phyloP scores from a whole-genome alignment of 129 eudicot genomes.

The Flaveria ramosissima region DNA sequence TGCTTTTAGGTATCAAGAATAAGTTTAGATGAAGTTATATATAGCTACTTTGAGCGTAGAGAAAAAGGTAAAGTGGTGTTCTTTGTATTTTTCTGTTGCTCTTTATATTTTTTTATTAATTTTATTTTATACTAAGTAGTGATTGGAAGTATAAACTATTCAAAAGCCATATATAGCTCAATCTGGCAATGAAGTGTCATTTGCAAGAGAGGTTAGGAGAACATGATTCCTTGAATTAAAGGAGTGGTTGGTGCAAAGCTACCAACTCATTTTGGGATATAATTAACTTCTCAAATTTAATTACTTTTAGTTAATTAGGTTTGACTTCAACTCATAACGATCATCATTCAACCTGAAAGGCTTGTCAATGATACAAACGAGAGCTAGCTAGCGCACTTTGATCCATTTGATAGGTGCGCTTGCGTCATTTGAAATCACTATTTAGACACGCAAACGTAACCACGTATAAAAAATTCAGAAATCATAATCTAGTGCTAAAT shows the following conservation, averaged over 20 bases:
- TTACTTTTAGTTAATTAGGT: not conserved
- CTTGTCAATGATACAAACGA: constrained; percentile 15
- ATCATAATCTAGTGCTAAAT: constrained; percentile 23
- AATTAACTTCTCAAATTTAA: constrained; percentile 11
- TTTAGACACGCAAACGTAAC: constrained; percentile 13
- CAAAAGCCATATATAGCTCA: constrained; percentile 27
- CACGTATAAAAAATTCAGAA: constrained; percentile 1
- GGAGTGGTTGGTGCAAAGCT: constrained; percentile 44
- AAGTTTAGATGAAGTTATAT: not conserved
- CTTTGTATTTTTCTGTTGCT: constrained; percentile 12
- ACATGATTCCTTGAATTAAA: constrained; percentile 41
- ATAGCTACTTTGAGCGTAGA: not conserved
- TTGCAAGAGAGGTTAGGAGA: constrained; percentile 38
- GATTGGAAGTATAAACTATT: constrained; percentile 31
- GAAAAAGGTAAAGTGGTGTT: constrained; percentile 22
- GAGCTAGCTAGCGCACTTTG: constrained; percentile 6
- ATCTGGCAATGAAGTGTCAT: constrained; percentile 46
- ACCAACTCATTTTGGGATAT: constrained; percentile 34
- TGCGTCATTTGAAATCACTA: constrained; percentile 8
- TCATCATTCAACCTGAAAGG: constrained; percentile 19
- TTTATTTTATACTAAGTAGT: not conserved
- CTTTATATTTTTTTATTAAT: not conserved
- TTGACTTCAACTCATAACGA: constrained; percentile 25
- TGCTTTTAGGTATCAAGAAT: constrained; percentile 36
- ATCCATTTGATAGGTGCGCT: constrained; percentile 28